Evolutionary conservation across 1,139 yeast species (phyloP), one percentile per base, ranked within the genome.

Genomic region (Debaryomycetaceae sp.): DNA sequence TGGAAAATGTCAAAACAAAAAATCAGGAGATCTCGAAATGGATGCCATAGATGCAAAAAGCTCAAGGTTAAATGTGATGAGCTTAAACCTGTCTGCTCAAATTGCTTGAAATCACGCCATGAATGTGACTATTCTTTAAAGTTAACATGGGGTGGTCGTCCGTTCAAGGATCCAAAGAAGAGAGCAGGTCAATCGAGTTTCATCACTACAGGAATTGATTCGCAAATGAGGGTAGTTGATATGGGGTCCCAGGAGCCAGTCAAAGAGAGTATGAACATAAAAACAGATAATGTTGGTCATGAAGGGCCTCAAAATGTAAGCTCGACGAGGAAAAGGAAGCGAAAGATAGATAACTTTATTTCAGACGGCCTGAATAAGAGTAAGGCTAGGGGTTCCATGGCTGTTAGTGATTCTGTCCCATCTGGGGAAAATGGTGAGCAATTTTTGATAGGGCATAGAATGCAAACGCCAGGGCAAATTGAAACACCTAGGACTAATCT

Each of bases 61-160:
- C 65, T 79, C 41, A 86, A 86, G 57, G 77, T 83, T 37, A 84
- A 85, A 53, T 87, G 95, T 55, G 85, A 83, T 52, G 95, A 87
- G 49, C 51, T 41, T 19, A 78, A 80, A 47, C 95, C 95, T 0
- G 45, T 56, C 0, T 87, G 95, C 51, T 59, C 75, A 1, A 70
- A 78, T 46, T 87, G 95, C 54, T 38, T 58, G 4, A 78, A 75
- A 42, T 62, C 73, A 2, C 59, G 63, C 3, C 50, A 62, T 8
- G 47, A 56, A 1, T 86, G 95, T 59, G 91, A 84, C 51, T 86
- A 86, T 52, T 67, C 83, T 3, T 52, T 84, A 18, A 78, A 73
- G 47, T 64, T 86, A 32, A 77, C 81, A 0, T 86, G 95, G 95
- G 92, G 91, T 17, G 92, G 92, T 0, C 59, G 91, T 38, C 88